Evolutionary conservation across 2,329 filamentous ascomycete genomes (phyloP).

Genomic region (Penicillium verrucosum): DNA sequence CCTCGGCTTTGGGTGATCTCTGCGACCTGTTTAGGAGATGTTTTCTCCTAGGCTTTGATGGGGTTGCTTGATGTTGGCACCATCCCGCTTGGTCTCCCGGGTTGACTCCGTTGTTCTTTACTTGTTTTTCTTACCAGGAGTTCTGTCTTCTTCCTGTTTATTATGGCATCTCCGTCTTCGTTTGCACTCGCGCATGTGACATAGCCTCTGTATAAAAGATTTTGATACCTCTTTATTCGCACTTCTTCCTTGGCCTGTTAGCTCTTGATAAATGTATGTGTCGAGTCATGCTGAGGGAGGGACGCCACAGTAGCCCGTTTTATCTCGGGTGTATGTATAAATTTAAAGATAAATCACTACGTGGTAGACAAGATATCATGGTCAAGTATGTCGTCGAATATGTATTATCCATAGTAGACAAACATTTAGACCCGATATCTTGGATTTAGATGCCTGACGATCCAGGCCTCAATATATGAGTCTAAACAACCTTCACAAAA

Average conservation of each 20-base stretch:
- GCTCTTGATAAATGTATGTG: background rate
- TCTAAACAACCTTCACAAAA: background rate
- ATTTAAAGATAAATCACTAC: background rate
- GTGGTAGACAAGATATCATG: background rate
- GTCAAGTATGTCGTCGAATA: background rate
- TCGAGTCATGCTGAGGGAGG: background rate
- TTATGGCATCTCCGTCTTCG: conserved; percentile 20
- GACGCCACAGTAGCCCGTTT: background rate
- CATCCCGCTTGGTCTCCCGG: background rate
- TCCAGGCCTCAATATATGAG: background rate
- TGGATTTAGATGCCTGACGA: background rate
- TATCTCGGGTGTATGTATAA: background rate
- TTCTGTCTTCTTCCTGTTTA: conserved; percentile 18
- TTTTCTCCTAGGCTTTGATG: conserved; percentile 1
- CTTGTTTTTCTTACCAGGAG: conserved; percentile 15
- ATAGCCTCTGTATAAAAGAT: conserved; percentile 30
- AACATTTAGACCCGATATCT: background rate
- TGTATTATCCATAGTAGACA: background rate
- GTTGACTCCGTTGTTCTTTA: conserved; percentile 9
- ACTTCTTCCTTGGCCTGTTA: background rate
- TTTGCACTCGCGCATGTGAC: conserved; percentile 21
- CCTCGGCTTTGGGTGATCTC: background rate
- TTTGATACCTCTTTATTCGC: conserved; percentile 17
- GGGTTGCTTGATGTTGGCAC: background rate
- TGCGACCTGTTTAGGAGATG: background rate